phyloP scores from a whole-genome alignment of 1,139 yeast genomes.

The Geotrichum histeridarum region DNA sequence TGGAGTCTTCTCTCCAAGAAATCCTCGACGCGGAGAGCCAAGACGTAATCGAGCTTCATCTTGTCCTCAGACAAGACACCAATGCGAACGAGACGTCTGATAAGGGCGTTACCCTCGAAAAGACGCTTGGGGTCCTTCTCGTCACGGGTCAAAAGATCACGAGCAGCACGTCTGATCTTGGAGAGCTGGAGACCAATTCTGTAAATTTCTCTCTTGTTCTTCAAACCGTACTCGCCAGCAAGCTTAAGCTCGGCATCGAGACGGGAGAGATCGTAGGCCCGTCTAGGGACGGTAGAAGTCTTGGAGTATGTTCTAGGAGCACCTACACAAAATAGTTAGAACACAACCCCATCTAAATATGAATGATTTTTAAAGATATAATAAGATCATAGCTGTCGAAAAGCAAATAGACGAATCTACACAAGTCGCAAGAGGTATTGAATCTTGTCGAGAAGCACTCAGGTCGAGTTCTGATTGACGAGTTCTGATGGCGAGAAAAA shows the following conservation, averaged over 20 bases:
- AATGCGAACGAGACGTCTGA: conserved; percentile 90
- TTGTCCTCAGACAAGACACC: conserved; percentile 99
- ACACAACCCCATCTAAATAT: background rate
- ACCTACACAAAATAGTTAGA: conserved; percentile 22
- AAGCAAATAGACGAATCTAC: too few species aligned
- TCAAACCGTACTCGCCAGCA: conserved; percentile 99
- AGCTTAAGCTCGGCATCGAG: conserved; percentile 97
- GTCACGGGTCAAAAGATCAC: conserved; percentile 98
- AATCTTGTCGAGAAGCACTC: too few species aligned
- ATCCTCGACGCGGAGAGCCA: conserved; percentile 96
- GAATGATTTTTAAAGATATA: background rate
- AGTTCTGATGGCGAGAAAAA: too few species aligned
- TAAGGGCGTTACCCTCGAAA: conserved; percentile 99
- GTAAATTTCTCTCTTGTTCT: conserved; percentile 99
- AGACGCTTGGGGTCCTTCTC: conserved; percentile 99
- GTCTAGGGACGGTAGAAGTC: conserved; percentile 98
- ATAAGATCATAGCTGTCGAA: too few species aligned
- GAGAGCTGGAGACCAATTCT: conserved; percentile 98
- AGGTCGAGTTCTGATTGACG: too few species aligned
- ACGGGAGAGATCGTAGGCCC: conserved; percentile 98
- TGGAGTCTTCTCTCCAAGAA: conserved; percentile 99
- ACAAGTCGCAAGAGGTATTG: too few species aligned
- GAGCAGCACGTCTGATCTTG: conserved; percentile 99
- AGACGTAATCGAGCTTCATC: conserved; percentile 99
- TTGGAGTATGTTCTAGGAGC: conserved; percentile 96